Evolutionary conservation across 2,329 filamentous ascomycete species (phyloP).

Genomic region (Cyphellophora attinorum): DNA sequence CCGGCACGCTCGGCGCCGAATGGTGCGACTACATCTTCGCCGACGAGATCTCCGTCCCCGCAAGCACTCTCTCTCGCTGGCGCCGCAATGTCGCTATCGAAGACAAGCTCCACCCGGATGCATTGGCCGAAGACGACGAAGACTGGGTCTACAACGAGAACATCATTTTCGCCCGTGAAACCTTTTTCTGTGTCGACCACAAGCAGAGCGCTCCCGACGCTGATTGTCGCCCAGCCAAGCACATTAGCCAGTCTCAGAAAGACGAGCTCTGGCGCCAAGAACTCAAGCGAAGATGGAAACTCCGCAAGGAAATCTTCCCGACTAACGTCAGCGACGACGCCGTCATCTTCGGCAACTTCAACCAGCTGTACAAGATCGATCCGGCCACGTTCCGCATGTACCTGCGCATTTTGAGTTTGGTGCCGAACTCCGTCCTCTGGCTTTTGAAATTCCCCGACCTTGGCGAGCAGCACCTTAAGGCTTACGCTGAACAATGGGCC

Average conservation of each 20-base stretch:
- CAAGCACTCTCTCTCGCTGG: conserved; percentile 68
- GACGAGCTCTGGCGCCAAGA: conserved; percentile 72
- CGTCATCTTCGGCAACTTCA: conserved; percentile 95
- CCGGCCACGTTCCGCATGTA: conserved; percentile 93
- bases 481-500: conserved; percentile 75
- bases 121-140: conserved; percentile 59
- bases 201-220: conserved; percentile 75
- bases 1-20: conserved; percentile 87
- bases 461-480: conserved; percentile 73
- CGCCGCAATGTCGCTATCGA: conserved; percentile 64
- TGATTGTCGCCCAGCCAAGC: conserved; percentile 3
- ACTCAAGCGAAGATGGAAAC: conserved; percentile 71
- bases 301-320: conserved; percentile 90
- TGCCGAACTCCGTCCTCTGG: conserved; percentile 88
- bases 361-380: conserved; percentile 98
- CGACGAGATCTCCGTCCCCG: conserved; percentile 77
- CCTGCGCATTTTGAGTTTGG: conserved; percentile 76
- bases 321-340: conserved; percentile 67
- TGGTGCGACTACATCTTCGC: conserved; percentile 98
- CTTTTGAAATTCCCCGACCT: conserved; percentile 92
- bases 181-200: conserved; percentile 98
- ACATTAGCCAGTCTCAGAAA: conserved; percentile 4
- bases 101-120: conserved; percentile 53
- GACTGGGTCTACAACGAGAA: conserved; percentile 96
- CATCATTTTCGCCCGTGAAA: conserved; percentile 86